A percentile compares a stretch with the other conserved stretches of the same genome.
Conservation (phyloP, 805 yeast genomes). For the Torulaspora indica region DNA sequence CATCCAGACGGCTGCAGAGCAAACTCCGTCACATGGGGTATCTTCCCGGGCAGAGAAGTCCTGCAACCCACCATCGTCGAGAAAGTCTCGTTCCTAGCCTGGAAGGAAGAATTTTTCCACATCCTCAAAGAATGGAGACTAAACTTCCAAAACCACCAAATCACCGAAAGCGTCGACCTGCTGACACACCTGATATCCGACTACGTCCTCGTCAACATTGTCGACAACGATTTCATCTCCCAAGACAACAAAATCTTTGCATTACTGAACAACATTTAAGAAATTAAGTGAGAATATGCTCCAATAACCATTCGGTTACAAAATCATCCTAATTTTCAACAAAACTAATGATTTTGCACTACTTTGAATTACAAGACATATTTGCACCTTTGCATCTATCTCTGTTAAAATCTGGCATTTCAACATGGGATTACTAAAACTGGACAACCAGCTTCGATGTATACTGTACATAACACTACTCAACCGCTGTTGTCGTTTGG, state of each 20-base stretch:
- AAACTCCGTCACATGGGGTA: slow-evolving; percentile 98
- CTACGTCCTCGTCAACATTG: slow-evolving; percentile 78
- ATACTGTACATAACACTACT: background rate
- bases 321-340: slow-evolving; percentile 6
- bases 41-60: slow-evolving; percentile 92
- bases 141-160: slow-evolving; percentile 41
- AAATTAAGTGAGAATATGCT: background rate
- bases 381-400: slow-evolving; percentile 16
- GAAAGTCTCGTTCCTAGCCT: slow-evolving; percentile 83
- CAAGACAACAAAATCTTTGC: slow-evolving; percentile 51
- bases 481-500: background rate
- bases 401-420: slow-evolving; percentile 23
- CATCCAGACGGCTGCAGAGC: slow-evolving; percentile 65
- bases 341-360: slow-evolving; percentile 3
- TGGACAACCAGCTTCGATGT: background rate
- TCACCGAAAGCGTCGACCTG: slow-evolving; percentile 28
- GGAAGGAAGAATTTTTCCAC: slow-evolving; percentile 93
- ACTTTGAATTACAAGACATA: slow-evolving; percentile 8
- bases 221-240: slow-evolving; percentile 75
- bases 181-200: slow-evolving; percentile 40
- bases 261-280: slow-evolving; percentile 37
- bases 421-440: slow-evolving; percentile 22
- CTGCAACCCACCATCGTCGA: slow-evolving; percentile 96
- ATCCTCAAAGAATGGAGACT: slow-evolving; percentile 76
- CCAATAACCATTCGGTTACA: background rate